Evolutionary conservation across 257 asterid species (phyloP), one percentile per base, ranked within the genome.

Genomic region (Penstemon eatonii): DNA sequence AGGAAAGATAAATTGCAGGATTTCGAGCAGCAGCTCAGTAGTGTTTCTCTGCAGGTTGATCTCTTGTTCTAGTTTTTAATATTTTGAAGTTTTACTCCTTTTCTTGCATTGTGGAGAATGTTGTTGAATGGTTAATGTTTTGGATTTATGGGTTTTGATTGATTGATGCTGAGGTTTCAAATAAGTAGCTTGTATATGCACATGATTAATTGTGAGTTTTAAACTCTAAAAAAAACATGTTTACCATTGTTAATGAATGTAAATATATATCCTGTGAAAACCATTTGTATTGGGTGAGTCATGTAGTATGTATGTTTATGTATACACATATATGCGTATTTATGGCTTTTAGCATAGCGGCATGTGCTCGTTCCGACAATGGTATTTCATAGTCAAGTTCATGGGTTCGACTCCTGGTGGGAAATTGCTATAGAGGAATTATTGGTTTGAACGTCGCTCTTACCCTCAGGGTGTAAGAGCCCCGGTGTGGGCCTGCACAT

Each of bases 21-120:
- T 58, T 72, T 90, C 12, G 99, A 94, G 82, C 90, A 79, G 85
- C 96, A 89, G 74, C 89, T 94, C 72, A 84, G 89, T 70, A 86
- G 71, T 75, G 97, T 90, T 51, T 94, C 99, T 76, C 96, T 77
- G 85, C 96, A 94, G 99, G 99, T 94, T 68, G 51, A 36, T 65
- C 8, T 75, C 61, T 49, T 60, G 44, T 68, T 67, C 69, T 10
- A 59, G 15, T 57, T 60, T 63, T 11, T 9, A 64, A 25, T 53
- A 39, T 46, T 44, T 41, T 36, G 36, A 8, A 44, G 13, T 13
- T 12, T 63, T 25, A 40, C 50, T 50, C 8, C 47, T 7, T 2
- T 66, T n/a, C 7, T 3, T 74, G 51, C 43, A 37, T 66, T 58
- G 68, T 55, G 3, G 52, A 12, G 13, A 15, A 19, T 42, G 39